Conservation (phyloP, 2,329 filamentous ascomycete genomes). For the Pseudocercospora vitis region DNA sequence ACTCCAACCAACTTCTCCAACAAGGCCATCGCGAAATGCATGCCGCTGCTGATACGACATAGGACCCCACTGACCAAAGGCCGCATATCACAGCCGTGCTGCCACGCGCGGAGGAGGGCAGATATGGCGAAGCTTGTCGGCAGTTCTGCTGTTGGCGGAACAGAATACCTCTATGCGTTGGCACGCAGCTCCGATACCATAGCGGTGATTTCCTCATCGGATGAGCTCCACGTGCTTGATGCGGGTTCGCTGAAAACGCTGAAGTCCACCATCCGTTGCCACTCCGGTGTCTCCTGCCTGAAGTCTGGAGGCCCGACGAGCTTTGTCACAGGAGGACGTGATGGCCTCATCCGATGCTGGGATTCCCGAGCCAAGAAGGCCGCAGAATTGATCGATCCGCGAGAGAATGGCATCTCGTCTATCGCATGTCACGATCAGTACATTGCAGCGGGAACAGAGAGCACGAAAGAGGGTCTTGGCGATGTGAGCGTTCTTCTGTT, state of each 20-base stretch:
- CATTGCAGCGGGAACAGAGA: constrained; percentile 71
- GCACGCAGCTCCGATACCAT: constrained; percentile 39
- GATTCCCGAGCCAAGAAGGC: constrained; percentile 27
- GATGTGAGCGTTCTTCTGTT: constrained; percentile 41
- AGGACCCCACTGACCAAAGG: background rate
- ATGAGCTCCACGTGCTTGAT: constrained; percentile 68
- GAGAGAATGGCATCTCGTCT: constrained; percentile 60
- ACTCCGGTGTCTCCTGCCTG: constrained; percentile 65
- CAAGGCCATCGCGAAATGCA: background rate
- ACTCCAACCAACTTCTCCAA: too few species aligned
- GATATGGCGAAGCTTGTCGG: constrained; percentile 6
- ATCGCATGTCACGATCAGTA: constrained; percentile 63
- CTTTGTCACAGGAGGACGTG: constrained; percentile 69
- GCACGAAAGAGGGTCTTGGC: constrained; percentile 40
- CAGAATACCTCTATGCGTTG: constrained; percentile 59
- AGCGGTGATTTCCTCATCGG: constrained; percentile 66
- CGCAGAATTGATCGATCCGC: constrained; percentile 41
- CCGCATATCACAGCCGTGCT: background rate
- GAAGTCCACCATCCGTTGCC: constrained; percentile 52
- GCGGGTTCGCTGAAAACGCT: constrained; percentile 56
- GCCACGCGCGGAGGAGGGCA: background rate
- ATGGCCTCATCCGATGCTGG: constrained; percentile 58
- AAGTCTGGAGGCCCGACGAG: constrained; percentile 43
- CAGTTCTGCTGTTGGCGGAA: background rate
- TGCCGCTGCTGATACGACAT: background rate